phyloP scores from a whole-genome alignment of 495 filamentous ascomycete genomes.

The Wilcoxina mikolae region DNA sequence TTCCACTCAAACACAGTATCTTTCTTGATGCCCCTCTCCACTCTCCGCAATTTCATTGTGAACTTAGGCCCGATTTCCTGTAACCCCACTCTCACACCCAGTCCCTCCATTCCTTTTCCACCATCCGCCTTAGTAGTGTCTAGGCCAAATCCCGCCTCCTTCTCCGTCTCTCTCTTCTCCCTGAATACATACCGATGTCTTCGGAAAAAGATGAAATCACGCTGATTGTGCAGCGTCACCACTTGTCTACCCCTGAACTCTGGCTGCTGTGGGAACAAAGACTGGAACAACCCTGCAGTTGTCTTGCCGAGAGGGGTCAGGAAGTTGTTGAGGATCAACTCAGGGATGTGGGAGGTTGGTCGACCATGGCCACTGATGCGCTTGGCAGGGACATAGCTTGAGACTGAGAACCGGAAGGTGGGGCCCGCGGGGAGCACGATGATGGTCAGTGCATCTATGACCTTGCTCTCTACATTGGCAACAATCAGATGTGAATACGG shows the following conservation, averaged over 20 bases:
- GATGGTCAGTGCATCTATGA: conserved; percentile 58
- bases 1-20: conserved; percentile 83
- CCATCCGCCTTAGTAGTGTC: conserved; percentile 43
- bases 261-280: conserved; percentile 66
- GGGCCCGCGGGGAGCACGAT: conserved; percentile 73
- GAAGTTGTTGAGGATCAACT: conserved; percentile 92
- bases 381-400: conserved; percentile 73
- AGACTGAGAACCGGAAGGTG: conserved; percentile 70
- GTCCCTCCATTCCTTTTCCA: conserved; percentile 60
- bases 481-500: conserved; percentile 64
- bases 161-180: conserved; percentile 70
- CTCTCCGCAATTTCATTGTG: conserved; percentile 74
- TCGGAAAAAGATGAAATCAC: conserved; percentile 83
- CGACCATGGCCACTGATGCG: conserved; percentile 76
- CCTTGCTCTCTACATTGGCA: conserved; percentile 72
- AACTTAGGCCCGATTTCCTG: conserved; percentile 77
- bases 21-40: conserved; percentile 70
- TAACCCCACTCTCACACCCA: conserved; percentile 65
- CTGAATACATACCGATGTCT: conserved; percentile 85
- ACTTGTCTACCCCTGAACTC: conserved; percentile 75
- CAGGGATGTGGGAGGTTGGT: conserved; percentile 76
- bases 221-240: conserved; percentile 84
- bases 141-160: conserved; percentile 45
- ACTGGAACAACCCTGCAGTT: conserved; percentile 73
- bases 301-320: conserved; percentile 79